Evolutionary conservation across 768 basidiomycete species (phyloP).

Genomic region (Termitomyces bulborhizus): DNA sequence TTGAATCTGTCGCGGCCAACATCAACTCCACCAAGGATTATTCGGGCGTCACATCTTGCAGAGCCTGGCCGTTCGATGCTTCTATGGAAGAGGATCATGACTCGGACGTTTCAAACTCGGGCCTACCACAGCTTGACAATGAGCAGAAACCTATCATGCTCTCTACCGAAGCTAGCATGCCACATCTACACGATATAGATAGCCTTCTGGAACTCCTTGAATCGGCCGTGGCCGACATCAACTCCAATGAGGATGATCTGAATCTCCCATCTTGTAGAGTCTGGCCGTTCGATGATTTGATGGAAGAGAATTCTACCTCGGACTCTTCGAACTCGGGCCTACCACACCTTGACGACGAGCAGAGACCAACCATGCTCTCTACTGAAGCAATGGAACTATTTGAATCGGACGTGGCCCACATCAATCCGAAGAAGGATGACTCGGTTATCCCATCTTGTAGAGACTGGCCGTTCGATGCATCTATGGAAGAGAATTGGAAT

Average conservation of each 20-base stretch:
- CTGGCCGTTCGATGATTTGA: background rate
- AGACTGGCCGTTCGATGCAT: background rate
- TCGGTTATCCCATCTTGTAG: background rate
- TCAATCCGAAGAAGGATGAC: background rate
- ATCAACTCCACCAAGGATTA: background rate
- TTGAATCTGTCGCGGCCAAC: background rate
- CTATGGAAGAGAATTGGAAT: background rate
- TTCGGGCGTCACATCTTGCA: background rate
- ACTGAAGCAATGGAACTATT: background rate
- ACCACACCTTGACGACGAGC: background rate
- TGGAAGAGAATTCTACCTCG: background rate
- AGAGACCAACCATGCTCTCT: background rate
- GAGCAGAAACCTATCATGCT: background rate
- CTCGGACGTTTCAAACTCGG: background rate
- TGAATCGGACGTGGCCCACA: background rate
- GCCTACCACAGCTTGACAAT: background rate
- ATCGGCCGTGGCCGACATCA: background rate
- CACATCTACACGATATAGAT: background rate
- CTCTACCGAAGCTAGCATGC: background rate
- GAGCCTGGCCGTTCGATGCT: background rate
- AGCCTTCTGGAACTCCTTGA: background rate
- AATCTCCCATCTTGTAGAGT: background rate
- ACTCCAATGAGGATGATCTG: background rate
- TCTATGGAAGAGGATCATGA: background rate
- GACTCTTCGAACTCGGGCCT: background rate